Evolutionary conservation across 768 basidiomycete species (phyloP).

Genomic region (Trametes cingulata): DNA sequence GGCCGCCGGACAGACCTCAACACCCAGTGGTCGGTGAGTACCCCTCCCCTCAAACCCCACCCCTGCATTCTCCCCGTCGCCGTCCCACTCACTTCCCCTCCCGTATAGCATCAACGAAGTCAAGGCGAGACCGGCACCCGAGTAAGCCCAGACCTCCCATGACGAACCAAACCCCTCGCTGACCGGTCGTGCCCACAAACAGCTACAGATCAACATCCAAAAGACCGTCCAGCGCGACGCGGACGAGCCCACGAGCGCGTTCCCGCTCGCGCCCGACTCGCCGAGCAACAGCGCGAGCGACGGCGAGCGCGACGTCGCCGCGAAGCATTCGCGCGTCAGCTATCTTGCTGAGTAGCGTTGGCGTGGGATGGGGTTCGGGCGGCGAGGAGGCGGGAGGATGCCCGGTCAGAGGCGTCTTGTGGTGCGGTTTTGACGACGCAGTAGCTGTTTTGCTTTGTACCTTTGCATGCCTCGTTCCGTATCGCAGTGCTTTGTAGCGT

Average conservation of each 20-base stretch:
- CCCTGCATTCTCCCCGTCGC: neutral
- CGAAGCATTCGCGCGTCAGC: neutral
- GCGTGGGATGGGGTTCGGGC: no score
- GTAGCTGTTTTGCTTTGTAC: no score
- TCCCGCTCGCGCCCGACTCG: constrained; percentile 3
- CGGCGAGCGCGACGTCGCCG: neutral
- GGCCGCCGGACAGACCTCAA: neutral
- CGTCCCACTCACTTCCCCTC: neutral
- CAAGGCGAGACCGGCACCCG: constrained; percentile 10
- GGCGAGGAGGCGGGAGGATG: no score
- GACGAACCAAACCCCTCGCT: no score
- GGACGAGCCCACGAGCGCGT: constrained; percentile 17
- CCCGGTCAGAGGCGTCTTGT: no score
- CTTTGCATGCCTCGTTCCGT: no score
- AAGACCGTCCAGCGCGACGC: constrained; percentile 29
- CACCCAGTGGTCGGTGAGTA: constrained; percentile 18
- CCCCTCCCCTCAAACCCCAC: neutral
- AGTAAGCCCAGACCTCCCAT: neutral
- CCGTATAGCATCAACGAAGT: neutral
- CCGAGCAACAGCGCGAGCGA: neutral
- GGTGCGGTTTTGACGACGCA: no score
- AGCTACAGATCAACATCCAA: constrained; percentile 31
- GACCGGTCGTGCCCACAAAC: neutral
- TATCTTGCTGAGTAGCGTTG: no score
- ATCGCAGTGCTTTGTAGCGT: no score